phyloP scores from a whole-genome alignment of 2,329 filamentous ascomycete genomes.

The Aureobasidium musti region DNA sequence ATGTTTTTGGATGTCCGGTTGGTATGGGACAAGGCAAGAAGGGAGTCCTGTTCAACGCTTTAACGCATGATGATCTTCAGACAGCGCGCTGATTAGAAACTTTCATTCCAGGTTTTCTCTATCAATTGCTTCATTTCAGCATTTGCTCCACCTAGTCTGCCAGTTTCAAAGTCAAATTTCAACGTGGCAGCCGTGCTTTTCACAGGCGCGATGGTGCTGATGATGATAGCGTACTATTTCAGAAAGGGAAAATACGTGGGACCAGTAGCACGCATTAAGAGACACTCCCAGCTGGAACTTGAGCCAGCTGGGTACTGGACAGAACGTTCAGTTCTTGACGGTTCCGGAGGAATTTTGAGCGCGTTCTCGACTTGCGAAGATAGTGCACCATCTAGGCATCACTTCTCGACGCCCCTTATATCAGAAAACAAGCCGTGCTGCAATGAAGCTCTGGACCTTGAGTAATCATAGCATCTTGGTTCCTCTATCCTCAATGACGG shows the following conservation, averaged over 20 bases:
- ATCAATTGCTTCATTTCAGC: constrained; percentile 16
- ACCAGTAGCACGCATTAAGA: constrained; percentile 1
- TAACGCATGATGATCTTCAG: background rate
- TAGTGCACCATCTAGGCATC: background rate
- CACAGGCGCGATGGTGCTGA: background rate
- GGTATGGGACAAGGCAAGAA: background rate
- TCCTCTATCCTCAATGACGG: background rate
- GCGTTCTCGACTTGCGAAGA: background rate
- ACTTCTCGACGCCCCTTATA: background rate
- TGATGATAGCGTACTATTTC: constrained; percentile 10
- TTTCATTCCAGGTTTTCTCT: background rate
- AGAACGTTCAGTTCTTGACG: constrained; percentile 15
- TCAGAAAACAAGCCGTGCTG: background rate
- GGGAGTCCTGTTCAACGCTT: background rate
- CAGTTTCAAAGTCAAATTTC: constrained; percentile 17
- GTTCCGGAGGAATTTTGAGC: constrained; percentile 8
- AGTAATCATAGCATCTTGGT: no score
- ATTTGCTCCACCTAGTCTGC: background rate
- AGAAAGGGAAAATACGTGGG: background rate
- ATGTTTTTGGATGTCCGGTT: background rate
- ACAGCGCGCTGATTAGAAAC: background rate
- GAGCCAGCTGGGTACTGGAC: constrained; percentile 1
- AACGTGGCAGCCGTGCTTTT: background rate
- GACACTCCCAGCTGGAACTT: constrained; percentile 10
- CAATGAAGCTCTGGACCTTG: background rate